Conservation (phyloP, 1,284 basidiomycete genomes). For the Pholiota adiposa region DNA sequence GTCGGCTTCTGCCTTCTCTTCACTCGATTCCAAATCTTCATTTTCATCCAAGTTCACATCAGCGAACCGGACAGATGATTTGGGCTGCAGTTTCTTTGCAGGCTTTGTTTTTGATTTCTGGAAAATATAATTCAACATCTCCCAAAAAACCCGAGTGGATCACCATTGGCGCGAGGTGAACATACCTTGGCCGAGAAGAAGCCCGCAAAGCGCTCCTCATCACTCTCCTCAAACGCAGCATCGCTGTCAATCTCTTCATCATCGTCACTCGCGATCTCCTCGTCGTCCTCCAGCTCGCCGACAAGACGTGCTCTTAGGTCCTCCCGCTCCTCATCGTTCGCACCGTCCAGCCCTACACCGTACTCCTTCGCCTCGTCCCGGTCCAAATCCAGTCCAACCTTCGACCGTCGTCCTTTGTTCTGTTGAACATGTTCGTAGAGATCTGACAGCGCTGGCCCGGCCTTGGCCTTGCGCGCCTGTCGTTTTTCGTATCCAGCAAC, state of each 20-base stretch:
- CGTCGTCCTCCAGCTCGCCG: conserved; percentile 62
- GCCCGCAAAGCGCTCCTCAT: conserved; percentile 79
- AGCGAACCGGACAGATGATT: conserved; percentile 44
- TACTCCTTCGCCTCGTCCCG: conserved; percentile 54
- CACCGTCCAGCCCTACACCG: conserved; percentile 42
- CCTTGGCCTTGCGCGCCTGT: conserved; percentile 47
- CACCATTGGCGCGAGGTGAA: not conserved
- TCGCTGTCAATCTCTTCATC: conserved; percentile 84
- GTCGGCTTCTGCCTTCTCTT: conserved; percentile 34
- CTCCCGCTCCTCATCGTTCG: conserved; percentile 40
- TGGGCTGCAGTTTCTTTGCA: conserved; percentile 29
- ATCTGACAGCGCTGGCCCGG: conserved; percentile 41
- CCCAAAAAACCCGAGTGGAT: not conserved
- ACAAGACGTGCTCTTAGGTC: conserved; percentile 54
- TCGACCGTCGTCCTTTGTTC: conserved; percentile 58
- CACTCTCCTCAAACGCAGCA: conserved; percentile 81
- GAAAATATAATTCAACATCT: conserved; percentile 14
- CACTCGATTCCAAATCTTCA: conserved; percentile 37
- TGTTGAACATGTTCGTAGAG: conserved; percentile 64
- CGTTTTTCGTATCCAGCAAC: conserved; percentile 58
- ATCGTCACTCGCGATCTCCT: conserved; percentile 63
- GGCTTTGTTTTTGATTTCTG: conserved; percentile 27
- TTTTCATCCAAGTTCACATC: conserved; percentile 75
- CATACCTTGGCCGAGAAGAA: conserved; percentile 55
- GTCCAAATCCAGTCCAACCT: conserved; percentile 58